Conservation (phyloP, 495 filamentous ascomycete species). For the Clavariopsis aquatica region DNA sequence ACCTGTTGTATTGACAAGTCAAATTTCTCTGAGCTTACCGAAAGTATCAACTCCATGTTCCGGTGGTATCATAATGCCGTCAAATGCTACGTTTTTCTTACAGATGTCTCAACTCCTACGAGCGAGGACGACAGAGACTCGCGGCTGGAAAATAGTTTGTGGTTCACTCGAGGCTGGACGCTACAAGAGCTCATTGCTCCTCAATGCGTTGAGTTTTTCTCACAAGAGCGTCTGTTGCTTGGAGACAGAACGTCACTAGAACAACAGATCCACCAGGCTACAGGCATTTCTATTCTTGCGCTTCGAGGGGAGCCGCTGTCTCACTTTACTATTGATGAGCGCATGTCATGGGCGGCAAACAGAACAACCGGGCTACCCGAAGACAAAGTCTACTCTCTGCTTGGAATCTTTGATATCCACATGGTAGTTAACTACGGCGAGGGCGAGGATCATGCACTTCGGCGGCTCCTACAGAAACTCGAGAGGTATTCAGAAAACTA, state of each 20-base stretch:
- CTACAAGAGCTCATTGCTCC: constrained; percentile 35
- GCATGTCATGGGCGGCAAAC: constrained; percentile 18
- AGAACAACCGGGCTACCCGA: constrained; percentile 22
- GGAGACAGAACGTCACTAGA: constrained; percentile 20
- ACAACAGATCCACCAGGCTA: constrained; percentile 17
- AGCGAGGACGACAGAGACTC: background rate
- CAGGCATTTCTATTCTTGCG: background rate
- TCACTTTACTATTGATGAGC: constrained; percentile 23
- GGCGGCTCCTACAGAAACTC: constrained; percentile 17
- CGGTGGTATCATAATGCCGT: background rate
- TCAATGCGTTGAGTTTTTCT: constrained; percentile 26
- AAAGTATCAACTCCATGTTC: constrained; percentile 3
- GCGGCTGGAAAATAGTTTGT: constrained; percentile 1
- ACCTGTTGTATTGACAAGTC: constrained; percentile 2
- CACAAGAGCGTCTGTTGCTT: constrained; percentile 13
- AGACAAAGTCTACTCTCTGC: constrained; percentile 34
- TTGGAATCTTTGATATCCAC: constrained; percentile 31
- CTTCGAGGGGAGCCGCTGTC: constrained; percentile 7
- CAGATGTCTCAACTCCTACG: constrained; percentile 20
- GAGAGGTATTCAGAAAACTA: background rate
- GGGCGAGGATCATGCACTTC: constrained; percentile 14
- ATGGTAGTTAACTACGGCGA: constrained; percentile 28
- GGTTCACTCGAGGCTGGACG: constrained; percentile 34
- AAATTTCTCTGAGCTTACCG: background rate
- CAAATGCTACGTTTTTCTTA: constrained; percentile 20